Evolutionary conservation across 768 basidiomycete genomes (phyloP), one percentile per base, ranked within the genome.

Genomic region (Tylopilus felleus): DNA sequence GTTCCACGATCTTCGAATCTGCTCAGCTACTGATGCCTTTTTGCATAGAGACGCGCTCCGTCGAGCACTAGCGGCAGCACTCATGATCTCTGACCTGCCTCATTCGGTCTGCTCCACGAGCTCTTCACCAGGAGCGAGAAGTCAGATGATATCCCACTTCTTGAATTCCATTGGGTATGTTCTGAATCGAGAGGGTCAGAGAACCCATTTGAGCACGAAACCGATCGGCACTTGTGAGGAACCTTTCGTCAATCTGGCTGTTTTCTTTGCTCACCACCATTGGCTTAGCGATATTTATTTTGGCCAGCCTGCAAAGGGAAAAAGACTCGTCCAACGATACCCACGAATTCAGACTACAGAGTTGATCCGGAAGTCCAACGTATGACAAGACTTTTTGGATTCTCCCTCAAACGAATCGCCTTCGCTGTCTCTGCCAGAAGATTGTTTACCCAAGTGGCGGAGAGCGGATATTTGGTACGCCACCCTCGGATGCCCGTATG

Each of bases 331-430:
- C 74, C 9, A 82, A 85, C 57, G 88, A 95, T 62, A 79, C 79
- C 19, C 58, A 80, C 19, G 80, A 83, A 8, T 90, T 8, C 82
- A 82, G 61, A 88, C 85, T 65, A 86, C 88, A 0, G 90, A 95
- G 59, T 93, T 96, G 68, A 96, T 97, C 59, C 82, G 80, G 2
- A 82, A 86, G 97, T 71, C 93, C 96, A 0, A 80, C 85, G 3
- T 98, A 90, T 64, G 95, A 98, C 71, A 89, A 84, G 63, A 82
- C 90, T 1, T 87, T 98, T 56, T 97, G 91, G 89, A 56, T 96
- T 19, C 87, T 98, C 66, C 81, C 87, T 2, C 93, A 96, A 72
- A 80, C 82, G 58, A 91, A 88, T 58, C 70, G 72, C 16, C 33
- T 95, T 36, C 86, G 96, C 1, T 79, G 74, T 40, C 65, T 85